phyloP scores from a whole-genome alignment of 805 yeast species.

The Wickerhamiella sorbophila region DNA sequence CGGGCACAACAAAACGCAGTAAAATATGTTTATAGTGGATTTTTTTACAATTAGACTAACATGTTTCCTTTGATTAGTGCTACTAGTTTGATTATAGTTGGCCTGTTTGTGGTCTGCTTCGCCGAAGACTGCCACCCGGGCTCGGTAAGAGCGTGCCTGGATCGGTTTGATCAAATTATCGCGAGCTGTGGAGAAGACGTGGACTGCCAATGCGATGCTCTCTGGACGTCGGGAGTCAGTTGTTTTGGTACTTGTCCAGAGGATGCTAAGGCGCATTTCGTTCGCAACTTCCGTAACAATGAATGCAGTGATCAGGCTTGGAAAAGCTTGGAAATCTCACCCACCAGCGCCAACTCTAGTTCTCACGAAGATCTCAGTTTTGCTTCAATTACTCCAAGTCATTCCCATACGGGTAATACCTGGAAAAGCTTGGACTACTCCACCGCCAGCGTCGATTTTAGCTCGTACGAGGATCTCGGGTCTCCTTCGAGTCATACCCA shows the following conservation, averaged over 20 bases:
- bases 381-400: too few species aligned
- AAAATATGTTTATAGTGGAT: background rate
- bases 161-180: slow-evolving; percentile 8
- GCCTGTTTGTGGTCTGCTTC: background rate
- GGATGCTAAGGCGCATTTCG: slow-evolving; percentile 11
- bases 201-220: slow-evolving; percentile 15
- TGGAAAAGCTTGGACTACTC: too few species aligned
- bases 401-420: too few species aligned
- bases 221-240: slow-evolving; percentile 12
- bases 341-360: too few species aligned
- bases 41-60: background rate
- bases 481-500: too few species aligned
- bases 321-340: too few species aligned
- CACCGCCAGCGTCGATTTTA: too few species aligned
- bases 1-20: background rate
- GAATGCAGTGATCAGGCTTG: slow-evolving; percentile 5
- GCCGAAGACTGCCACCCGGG: slow-evolving; percentile 11
- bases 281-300: slow-evolving; percentile 11
- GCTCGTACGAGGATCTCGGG: too few species aligned
- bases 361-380: too few species aligned
- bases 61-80: background rate
- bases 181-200: slow-evolving; percentile 9
- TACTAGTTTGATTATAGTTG: background rate
- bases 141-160: slow-evolving; percentile 10
- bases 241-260: slow-evolving; percentile 17